Base-by-base conservation (phyloP, 768 basidiomycete genomes). In the Dentipellis sp. region DNA sequence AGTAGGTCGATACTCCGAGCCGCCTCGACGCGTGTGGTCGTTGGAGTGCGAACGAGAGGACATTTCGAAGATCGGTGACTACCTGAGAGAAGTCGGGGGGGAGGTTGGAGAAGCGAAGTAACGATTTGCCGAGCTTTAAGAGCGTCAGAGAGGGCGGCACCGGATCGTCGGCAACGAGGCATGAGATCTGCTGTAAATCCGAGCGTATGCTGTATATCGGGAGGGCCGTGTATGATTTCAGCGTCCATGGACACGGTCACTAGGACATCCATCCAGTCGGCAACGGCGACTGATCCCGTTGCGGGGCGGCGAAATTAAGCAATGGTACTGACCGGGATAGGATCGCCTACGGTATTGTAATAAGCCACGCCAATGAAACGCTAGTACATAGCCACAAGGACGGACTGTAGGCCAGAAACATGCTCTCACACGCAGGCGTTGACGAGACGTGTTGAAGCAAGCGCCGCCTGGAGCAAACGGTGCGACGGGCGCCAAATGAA, bases 191-290 rank as follows among this genome's bases (percentile, higher is more conserved):
- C 29, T 29, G 29, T 29, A 29, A 29, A 29, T 29, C 29, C 29
- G 29, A 29, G 29, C 29, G 29, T 29, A 29, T 29, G 42, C n/a
- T 45, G n/a, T 45, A 45, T 45, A 45, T 19, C 42, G n/a, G 42
- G 42, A 45, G 19, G 42, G 42, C n/a, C 42, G 42, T 45, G 42
- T 19, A 45, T 45, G 42, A 45, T 45, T 45, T 19, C 21, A 38
- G 53, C 52, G 34, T 56, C 51, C 58, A 37, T 61, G 39, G 60
- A 56, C 60, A 61, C 60, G 58, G 58, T 61, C 60, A 61, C 60
- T 52, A 56, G 19, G 60, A 59, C 53, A 29, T 19, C 19, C 37
- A 38, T 35, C 8, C 46, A 40, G 50, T 45, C 54, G 46, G 45
- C 46, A 52, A 54, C 51, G 51, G 19, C 17, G 48, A 19, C 22